These are phyloP conservation scores for Saccharum spontaneum DNA, from an alignment of 176 grass and related monocot genomes.

Conservation along the genomic window DNA sequence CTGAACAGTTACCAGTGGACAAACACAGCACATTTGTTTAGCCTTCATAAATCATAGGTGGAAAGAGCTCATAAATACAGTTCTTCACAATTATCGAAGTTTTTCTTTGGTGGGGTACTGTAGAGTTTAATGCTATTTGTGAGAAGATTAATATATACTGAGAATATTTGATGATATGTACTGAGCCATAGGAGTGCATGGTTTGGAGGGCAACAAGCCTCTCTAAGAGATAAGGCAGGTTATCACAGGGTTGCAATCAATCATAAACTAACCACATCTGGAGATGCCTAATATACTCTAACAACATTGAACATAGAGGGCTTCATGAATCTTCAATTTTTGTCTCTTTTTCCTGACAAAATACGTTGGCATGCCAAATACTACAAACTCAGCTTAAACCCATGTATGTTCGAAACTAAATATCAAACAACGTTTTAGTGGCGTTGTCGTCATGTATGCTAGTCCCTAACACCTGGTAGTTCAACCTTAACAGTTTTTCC, in stretches of 20 bases:
- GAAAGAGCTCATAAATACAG: neutral
- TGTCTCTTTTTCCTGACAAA: neutral
- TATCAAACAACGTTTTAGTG: neutral
- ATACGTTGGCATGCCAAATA: neutral
- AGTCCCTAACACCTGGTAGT: neutral
- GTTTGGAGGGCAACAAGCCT: neutral
- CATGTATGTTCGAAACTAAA: neutral
- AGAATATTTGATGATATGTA: neutral
- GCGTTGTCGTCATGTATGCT: neutral
- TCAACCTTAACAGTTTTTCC: neutral
- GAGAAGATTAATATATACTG: neutral
- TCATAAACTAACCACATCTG: neutral
- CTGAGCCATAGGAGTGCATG: neutral
- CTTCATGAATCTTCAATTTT: neutral
- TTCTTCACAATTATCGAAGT: neutral
- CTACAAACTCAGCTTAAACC: neutral
- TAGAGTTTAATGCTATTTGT: neutral
- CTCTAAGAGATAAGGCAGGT: neutral
- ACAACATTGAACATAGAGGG: neutral
- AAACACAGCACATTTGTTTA: neutral
- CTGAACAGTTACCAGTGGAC: neutral
- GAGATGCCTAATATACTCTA: neutral
- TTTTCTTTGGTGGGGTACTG: neutral
- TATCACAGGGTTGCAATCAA: neutral
- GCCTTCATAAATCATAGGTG: neutral